These are phyloP conservation scores for Talaromyces funiculosus DNA, from an alignment of 2,329 filamentous ascomycete genomes.

Conservation along the genomic window DNA sequence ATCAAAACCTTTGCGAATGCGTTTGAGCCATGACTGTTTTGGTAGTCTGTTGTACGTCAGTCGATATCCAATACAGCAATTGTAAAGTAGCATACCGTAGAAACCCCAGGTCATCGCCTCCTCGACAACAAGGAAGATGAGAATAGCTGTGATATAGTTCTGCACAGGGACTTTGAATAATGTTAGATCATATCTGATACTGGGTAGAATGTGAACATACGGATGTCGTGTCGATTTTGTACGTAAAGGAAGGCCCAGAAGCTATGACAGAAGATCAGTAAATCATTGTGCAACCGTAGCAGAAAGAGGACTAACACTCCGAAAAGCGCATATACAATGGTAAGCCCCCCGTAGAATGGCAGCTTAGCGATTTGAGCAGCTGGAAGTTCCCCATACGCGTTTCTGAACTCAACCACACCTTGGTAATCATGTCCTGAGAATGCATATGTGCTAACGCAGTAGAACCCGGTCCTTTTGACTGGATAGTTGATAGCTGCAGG, in stretches of 20 bases:
- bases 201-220: slow-evolving; percentile 36
- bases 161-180: slow-evolving; percentile 72
- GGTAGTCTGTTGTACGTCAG: slow-evolving; percentile 62
- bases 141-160: slow-evolving; percentile 97
- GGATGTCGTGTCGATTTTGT: slow-evolving; percentile 86
- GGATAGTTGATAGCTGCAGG: slow-evolving; percentile 69
- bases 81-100: slow-evolving; percentile 58
- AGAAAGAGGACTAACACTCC: slow-evolving; percentile 50
- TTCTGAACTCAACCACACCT: slow-evolving; percentile 84
- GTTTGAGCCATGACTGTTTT: slow-evolving; percentile 84
- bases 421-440: slow-evolving; percentile 65
- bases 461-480: slow-evolving; percentile 89
- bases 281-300: background rate
- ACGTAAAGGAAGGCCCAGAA: slow-evolving; percentile 96
- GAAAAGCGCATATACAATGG: slow-evolving; percentile 86
- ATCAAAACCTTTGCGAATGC: slow-evolving; percentile 77
- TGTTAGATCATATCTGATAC: background rate
- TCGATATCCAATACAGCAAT: background rate
- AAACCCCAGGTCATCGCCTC: slow-evolving; percentile 99
- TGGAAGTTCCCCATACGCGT: slow-evolving; percentile 91
- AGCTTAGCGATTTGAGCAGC: slow-evolving; percentile 95
- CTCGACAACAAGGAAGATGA: slow-evolving; percentile 88
- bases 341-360: slow-evolving; percentile 92
- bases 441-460: slow-evolving; percentile 77
- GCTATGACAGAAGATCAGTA: slow-evolving; percentile 35